These are phyloP conservation scores for Auricularia sp. DNA, from an alignment of 768 basidiomycete species.

Conservation along the genomic window DNA sequence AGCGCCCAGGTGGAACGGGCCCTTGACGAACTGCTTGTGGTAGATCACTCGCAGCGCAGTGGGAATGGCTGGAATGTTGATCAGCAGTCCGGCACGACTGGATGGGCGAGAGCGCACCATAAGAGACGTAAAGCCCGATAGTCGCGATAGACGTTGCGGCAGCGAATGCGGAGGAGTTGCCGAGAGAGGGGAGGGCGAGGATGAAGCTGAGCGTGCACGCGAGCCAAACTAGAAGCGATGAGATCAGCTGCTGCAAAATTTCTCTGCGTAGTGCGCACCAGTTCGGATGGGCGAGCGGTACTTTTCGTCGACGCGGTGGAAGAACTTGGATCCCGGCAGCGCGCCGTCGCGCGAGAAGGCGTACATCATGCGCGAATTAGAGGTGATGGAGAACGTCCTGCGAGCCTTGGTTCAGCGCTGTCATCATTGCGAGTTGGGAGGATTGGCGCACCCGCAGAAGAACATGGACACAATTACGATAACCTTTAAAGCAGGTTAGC, in stretches of 20 bases:
- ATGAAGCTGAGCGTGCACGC: slow-evolving; percentile 68
- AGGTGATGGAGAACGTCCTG: slow-evolving; percentile 68
- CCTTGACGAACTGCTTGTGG: slow-evolving; percentile 46
- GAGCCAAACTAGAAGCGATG: slow-evolving; percentile 50
- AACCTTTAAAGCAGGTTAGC: slow-evolving; percentile 25
- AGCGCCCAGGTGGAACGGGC: slow-evolving; percentile 61
- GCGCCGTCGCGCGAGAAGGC: slow-evolving; percentile 70
- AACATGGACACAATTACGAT: slow-evolving; percentile 66
- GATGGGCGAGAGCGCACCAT: slow-evolving; percentile 31
- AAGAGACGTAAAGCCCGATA: slow-evolving; percentile 69
- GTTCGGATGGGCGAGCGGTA: slow-evolving; percentile 61
- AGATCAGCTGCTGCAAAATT: too few relatives aligned
- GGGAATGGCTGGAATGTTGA: slow-evolving; percentile 40
- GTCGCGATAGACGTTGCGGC: slow-evolving; percentile 53
- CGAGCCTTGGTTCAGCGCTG: too few relatives aligned
- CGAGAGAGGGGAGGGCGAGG: slow-evolving; percentile 63
- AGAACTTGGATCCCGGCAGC: slow-evolving; percentile 57
- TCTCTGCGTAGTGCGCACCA: slow-evolving; percentile 27
- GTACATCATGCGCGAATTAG: slow-evolving; percentile 78
- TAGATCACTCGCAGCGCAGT: slow-evolving; percentile 60
- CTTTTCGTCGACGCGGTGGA: slow-evolving; percentile 49
- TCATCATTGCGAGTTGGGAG: neutral
- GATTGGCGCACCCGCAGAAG: slow-evolving; percentile 47
- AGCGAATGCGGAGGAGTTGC: slow-evolving; percentile 60
- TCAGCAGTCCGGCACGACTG: neutral